A percentile compares a stretch with the other conserved stretches of the same genome.
phyloP scores from a whole-genome alignment of 257 asterid genomes.

The Oldenlandia corymbosa region DNA sequence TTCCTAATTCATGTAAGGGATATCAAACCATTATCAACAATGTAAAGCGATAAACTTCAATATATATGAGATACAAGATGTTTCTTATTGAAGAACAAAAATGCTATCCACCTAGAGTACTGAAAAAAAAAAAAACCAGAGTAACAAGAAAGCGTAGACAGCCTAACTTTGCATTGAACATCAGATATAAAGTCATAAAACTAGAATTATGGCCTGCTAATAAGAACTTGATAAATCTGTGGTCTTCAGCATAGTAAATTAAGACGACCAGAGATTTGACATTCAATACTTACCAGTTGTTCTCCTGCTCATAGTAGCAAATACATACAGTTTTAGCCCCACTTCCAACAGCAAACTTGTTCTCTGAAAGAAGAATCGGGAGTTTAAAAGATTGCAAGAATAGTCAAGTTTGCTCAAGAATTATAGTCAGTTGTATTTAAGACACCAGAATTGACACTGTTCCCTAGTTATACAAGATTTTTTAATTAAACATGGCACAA shows the following conservation, averaged over 20 bases:
- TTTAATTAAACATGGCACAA: neutral
- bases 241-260: neutral
- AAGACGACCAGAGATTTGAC: neutral
- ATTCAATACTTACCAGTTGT: slow-evolving; percentile 68
- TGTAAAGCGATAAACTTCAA: neutral
- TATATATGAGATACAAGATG: neutral
- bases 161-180: neutral
- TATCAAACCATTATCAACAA: neutral
- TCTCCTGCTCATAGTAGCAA: slow-evolving; percentile 99
- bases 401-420: neutral
- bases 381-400: neutral
- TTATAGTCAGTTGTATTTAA: neutral
- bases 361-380: slow-evolving; percentile 45
- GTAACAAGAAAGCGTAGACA: neutral
- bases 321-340: slow-evolving; percentile 99
- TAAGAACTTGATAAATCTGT: neutral
- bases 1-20: neutral
- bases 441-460: neutral
- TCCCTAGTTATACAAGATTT: neutral
- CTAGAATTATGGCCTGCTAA: neutral
- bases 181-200: neutral
- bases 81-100: neutral
- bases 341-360: slow-evolving; percentile 99
- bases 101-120: neutral
- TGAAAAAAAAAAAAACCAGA: neutral